Evolutionary conservation across 2,329 filamentous ascomycete genomes (phyloP), one percentile per base, ranked within the genome.

Genomic region (Exophiala phaeomuriformis): DNA sequence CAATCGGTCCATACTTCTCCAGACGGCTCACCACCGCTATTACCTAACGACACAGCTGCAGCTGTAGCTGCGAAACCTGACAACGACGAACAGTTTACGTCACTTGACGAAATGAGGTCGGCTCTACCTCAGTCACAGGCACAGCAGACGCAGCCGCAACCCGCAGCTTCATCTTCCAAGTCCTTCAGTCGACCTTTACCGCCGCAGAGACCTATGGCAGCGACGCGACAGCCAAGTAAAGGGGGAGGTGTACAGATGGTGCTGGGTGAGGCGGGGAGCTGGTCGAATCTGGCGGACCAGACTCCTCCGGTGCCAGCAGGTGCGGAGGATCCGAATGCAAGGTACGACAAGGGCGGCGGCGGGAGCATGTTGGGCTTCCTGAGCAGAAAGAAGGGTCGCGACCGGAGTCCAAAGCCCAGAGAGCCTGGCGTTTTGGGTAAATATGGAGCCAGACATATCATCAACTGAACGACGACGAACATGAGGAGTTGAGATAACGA

Each of bases 371-470:
- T 97, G 61, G 88, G 89, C 1, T 94, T 98, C 69, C 76, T 97
- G 56, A 88, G 81, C 60, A 79, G 90, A 65, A 95, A 95, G 74
- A 95, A 88, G 74, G 89, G 90, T 30, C 79, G 90, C 59, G 89
- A 90, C 51, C 84, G 90, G 69, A 96, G 90, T 67, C 93, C 93
- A 1, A 96, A 95, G 73, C 90, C 90, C 29, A 91, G 89, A 69
- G 90, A 97, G 72, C 81, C 89, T 51, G 93, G 93, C 54, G 90
- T 98, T 5, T 68, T 98, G 54, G 93, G 93, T 53, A 97, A 97
- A 67, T 90, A 97, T 68, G 93, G 93, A 10, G 90, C 93, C 7
- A 79, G 93, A 67, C 84, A 89, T 60, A 80, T 91, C 52, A 85
- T 91, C 66, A 84, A 81, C 63, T 86, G 75, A 74, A 63, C 33